These are phyloP conservation scores for Entomophthora muscae DNA, from an alignment of 371 early-diverging fungal species.

Conservation along the genomic window DNA sequence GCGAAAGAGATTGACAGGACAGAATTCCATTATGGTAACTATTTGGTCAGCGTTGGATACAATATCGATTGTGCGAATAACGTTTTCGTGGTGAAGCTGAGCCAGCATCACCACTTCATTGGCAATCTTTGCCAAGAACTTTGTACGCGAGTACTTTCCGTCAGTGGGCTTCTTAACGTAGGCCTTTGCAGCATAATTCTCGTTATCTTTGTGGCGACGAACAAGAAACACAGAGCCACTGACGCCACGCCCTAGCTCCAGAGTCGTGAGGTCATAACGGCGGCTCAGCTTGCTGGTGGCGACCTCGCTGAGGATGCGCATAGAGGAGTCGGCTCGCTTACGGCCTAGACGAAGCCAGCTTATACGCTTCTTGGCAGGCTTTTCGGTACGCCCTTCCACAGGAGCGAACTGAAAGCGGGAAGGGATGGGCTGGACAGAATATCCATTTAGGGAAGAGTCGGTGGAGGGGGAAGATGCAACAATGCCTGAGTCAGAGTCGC, in stretches of 20 bases:
- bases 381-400: background rate
- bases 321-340: background rate
- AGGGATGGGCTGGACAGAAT: background rate
- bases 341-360: background rate
- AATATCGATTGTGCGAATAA: background rate
- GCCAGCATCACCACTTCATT: background rate
- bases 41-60: background rate
- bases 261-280: background rate
- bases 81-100: slow-evolving; percentile 7
- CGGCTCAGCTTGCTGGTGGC: background rate
- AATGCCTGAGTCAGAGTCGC: background rate
- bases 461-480: background rate
- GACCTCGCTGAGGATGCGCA: background rate
- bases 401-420: slow-evolving; percentile 8
- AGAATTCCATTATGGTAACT: slow-evolving; percentile 7
- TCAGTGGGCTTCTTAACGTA: background rate
- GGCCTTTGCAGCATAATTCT: background rate
- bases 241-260: slow-evolving; percentile 1
- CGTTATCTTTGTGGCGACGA: background rate
- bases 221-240: slow-evolving; percentile 4
- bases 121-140: slow-evolving; percentile 1
- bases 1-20: background rate
- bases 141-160: background rate
- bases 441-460: background rate
- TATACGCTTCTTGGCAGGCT: background rate